phyloP scores from a whole-genome alignment of 1,139 yeast species.

The Magnusiomyces starmeri region DNA sequence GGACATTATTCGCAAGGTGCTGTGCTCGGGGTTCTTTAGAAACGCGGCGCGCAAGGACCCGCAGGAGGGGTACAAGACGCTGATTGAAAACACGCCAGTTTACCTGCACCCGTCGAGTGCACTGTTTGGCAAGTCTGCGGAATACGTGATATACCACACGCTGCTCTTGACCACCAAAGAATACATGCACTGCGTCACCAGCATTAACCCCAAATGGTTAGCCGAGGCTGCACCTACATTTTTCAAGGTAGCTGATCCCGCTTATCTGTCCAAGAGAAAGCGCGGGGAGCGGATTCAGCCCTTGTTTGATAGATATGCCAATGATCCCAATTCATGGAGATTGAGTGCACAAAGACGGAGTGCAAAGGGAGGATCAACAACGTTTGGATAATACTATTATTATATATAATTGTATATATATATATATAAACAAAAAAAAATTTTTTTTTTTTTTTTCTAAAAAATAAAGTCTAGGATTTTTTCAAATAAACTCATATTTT shows the following conservation, averaged over 20 bases:
- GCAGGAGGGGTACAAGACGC: conserved; percentile 70
- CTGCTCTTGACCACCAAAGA: conserved; percentile 75
- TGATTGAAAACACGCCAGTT: conserved; percentile 71
- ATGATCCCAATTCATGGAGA: conserved; percentile 50
- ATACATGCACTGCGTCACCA: conserved; percentile 84
- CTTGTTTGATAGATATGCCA: conserved; percentile 48
- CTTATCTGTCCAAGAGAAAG: conserved; percentile 38
- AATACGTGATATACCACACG: conserved; percentile 79
- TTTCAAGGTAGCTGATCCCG: conserved; percentile 53
- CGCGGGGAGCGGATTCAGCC: conserved; percentile 53
- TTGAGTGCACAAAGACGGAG: conserved; percentile 29
- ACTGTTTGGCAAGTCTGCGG: conserved; percentile 63
- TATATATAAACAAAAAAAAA: background rate
- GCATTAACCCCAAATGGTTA: conserved; percentile 80
- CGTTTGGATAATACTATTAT: conserved; percentile 12
- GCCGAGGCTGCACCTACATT: conserved; percentile 80
- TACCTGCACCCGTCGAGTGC: conserved; percentile 86
- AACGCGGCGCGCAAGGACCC: conserved; percentile 76
- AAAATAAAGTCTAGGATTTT: conserved; percentile 13
- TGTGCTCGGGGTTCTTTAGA: conserved; percentile 84
- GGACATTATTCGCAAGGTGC: conserved; percentile 59
- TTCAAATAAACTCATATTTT: conserved; percentile 5
- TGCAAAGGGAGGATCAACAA: conserved; percentile 16
- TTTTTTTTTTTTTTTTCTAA: background rate
- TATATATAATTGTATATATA: background rate